Base-by-base conservation (phyloP, 768 basidiomycete genomes). In the Boletus vermiculosoides region DNA sequence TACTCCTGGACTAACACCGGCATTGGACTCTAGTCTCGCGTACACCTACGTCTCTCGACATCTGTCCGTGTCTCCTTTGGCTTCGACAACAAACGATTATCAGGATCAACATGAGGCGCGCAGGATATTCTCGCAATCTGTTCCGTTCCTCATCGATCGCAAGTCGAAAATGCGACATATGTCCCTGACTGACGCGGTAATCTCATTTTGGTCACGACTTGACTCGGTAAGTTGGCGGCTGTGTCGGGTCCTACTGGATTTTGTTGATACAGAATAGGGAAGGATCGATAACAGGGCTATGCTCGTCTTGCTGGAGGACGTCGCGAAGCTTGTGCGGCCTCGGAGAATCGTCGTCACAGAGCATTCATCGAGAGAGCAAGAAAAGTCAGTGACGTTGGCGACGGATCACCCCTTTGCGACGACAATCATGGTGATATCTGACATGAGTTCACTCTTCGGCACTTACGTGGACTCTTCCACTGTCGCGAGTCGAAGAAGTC, bases 41-140 rank as follows among this genome's bases (percentile, higher is more conserved):
- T 94, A 93, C 66, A 77, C 83, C 2, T 90, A 85, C 62, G 73
- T 75, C 16, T 84, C 84, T 40, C 86, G 90, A 11, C 80, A 80
- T 63, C 72, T 92, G 23, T 79, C 80, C 15, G 69, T 76, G 18
- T 86, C 86, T 0, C 82, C 86, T 0, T 72, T 94, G 45, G 78
- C 80, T 0, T 71, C 74, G 15, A 60, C 80, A 9, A 51, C 65
- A 16, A 65, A 72, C 0, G 75, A 76, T 7, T 68, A 75, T 49
- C 62, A 77, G 11, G 84, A 86, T 54, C 69, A 71, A 53, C 63
- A 64, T 3, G 84, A 81, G 57, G 80, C 82, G 1, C 75, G 73
- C 33, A 69, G 71, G 30, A 63, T 84, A 37, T 64, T 93, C 18
- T 71, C 81, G 1, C 71, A 75, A 36, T 73, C 85, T 31, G 77